Percentiles rank a stretch among this genome's conserved stretches.
phyloP scores from a whole-genome alignment of 2,329 filamentous ascomycete genomes.

The Samsoniella hepiali region DNA sequence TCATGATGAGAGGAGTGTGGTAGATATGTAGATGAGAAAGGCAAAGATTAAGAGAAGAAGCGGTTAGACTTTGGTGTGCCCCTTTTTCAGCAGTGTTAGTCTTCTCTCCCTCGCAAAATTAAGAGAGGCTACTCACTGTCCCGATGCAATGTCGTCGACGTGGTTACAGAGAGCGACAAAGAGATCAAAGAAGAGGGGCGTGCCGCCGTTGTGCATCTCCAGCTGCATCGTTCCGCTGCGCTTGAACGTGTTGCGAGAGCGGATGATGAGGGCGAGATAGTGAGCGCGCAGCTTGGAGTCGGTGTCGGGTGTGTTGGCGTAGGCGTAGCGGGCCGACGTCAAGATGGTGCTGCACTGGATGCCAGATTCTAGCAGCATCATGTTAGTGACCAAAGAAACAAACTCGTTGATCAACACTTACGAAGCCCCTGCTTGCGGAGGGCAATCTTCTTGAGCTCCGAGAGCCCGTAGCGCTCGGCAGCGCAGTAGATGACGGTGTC shows the following conservation, averaged over 20 bases:
- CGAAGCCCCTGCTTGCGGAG: conserved; percentile 86
- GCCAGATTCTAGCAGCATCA: conserved; percentile 55
- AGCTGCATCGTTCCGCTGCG: conserved; percentile 92
- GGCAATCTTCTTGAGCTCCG: conserved; percentile 79
- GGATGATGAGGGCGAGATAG: conserved; percentile 89
- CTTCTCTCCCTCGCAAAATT: neutral
- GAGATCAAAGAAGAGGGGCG: conserved; percentile 82
- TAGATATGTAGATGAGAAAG: neutral
- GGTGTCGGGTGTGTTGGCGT: conserved; percentile 81
- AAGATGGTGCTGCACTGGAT: conserved; percentile 84
- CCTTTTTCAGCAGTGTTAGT: conserved; percentile 24
- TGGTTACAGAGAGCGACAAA: conserved; percentile 93
- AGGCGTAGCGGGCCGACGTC: conserved; percentile 82
- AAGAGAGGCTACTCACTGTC: conserved; percentile 44
- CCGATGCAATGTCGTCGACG: conserved; percentile 65
- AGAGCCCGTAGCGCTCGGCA: conserved; percentile 77
- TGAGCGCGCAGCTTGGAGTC: conserved; percentile 90
- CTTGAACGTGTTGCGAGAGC: conserved; percentile 84
- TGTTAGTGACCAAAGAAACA: neutral
- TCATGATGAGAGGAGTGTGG: neutral
- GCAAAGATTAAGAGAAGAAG: conserved; percentile 29
- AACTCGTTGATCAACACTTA: conserved; percentile 36
- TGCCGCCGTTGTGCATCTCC: conserved; percentile 86
- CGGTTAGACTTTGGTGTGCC: conserved; percentile 48
- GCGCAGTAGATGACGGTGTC: conserved; percentile 91